Percentiles rank a stretch among this genome's conserved stretches.
Conservation (phyloP, 495 filamentous ascomycete genomes). For the Lasiosphaeria miniovina region DNA sequence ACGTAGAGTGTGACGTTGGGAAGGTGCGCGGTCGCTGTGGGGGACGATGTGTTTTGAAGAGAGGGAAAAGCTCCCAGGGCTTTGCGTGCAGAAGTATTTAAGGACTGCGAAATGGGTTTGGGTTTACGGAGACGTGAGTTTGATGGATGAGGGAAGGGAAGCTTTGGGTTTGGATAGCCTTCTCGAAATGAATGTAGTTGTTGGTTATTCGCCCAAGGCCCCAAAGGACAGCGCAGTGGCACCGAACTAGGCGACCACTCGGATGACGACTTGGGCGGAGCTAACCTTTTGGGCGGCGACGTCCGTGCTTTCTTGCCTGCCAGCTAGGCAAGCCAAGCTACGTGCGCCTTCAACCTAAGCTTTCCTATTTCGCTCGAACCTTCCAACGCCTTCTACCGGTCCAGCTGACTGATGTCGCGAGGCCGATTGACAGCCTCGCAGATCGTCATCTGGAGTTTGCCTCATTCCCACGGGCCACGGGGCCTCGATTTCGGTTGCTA, state of each 20-base stretch:
- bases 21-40: neutral
- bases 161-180: slow-evolving; percentile 7
- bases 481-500: too few relatives aligned
- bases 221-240: slow-evolving; percentile 21
- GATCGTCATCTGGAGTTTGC: too few relatives aligned
- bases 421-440: too few relatives aligned
- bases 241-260: slow-evolving; percentile 33
- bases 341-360: slow-evolving; percentile 16
- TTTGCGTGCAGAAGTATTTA: slow-evolving; percentile 8
- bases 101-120: slow-evolving; percentile 1
- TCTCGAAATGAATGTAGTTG: slow-evolving; percentile 7
- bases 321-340: slow-evolving; percentile 15
- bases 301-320: slow-evolving; percentile 27
- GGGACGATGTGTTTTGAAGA: neutral
- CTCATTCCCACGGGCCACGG: too few relatives aligned
- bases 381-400: slow-evolving; percentile 24
- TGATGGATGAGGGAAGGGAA: slow-evolving; percentile 9
- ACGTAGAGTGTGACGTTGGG: neutral
- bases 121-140: slow-evolving; percentile 9
- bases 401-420: neutral
- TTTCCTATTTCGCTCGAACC: slow-evolving; percentile 14
- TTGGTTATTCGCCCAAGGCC: slow-evolving; percentile 14
- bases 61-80: neutral
- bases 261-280: slow-evolving; percentile 31
- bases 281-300: slow-evolving; percentile 32